Evolutionary conservation across 2,329 filamentous ascomycete genomes (phyloP).

Genomic region (Fusarium clavum): DNA sequence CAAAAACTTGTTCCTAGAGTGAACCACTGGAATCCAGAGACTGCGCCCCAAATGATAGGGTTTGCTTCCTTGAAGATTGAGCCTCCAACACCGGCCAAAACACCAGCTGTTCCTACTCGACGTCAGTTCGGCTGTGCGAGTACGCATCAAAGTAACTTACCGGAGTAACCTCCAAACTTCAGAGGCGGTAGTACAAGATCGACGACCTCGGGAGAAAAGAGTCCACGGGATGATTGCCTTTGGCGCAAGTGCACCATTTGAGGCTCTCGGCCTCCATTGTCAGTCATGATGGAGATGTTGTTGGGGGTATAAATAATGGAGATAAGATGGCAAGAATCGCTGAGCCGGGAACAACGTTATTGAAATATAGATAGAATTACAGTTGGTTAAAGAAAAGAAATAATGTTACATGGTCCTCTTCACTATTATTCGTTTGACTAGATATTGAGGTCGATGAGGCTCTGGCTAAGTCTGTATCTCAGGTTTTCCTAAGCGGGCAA

Average conservation of each 20-base stretch:
- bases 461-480: constrained; percentile 19
- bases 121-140: constrained; percentile 34
- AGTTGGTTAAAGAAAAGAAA: constrained; percentile 5
- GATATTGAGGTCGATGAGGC: constrained; percentile 32
- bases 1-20: constrained; percentile 81
- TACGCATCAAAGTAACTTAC: constrained; percentile 52
- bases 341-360: not conserved
- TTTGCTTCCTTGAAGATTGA: constrained; percentile 77
- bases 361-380: constrained; percentile 17
- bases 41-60: constrained; percentile 76
- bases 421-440: constrained; percentile 6
- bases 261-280: constrained; percentile 31
- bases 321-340: not conserved
- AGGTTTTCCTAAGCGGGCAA: constrained; percentile 28
- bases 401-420: constrained; percentile 41
- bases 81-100: constrained; percentile 73
- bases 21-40: constrained; percentile 84
- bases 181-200: constrained; percentile 64
- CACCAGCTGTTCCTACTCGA: constrained; percentile 66
- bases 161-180: constrained; percentile 69
- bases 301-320: not conserved
- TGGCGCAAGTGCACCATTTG: constrained; percentile 38
- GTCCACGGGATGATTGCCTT: constrained; percentile 48
- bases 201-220: constrained; percentile 58
- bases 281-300: constrained; percentile 32